Conservation (phyloP, 1,284 basidiomycete species). For the Baeospora myosura region DNA sequence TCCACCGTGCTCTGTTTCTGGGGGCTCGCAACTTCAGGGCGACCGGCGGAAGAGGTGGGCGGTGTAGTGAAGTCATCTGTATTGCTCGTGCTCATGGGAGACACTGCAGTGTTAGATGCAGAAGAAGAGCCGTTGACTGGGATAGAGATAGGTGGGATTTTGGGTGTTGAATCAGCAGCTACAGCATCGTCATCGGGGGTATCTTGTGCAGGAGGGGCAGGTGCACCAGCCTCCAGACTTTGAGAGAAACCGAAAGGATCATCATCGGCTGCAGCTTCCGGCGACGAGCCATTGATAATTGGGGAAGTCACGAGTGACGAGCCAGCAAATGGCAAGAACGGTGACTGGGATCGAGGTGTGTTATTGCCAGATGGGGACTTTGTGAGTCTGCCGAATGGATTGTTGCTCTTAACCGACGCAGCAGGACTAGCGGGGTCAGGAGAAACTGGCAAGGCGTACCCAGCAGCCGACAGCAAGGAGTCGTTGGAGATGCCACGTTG, state of each 20-base stretch:
- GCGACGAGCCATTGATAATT: conserved; percentile 2
- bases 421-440: conserved; percentile 42
- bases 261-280: conserved; percentile 16
- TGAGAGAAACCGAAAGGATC: conserved; percentile 60
- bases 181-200: conserved; percentile 11
- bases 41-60: conserved; percentile 35
- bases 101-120: conserved; percentile 19
- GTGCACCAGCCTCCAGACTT: conserved; percentile 24
- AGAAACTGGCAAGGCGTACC: conserved; percentile 62
- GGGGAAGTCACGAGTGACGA: conserved; percentile 21
- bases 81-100: conserved; percentile 31
- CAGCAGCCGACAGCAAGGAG: conserved; percentile 54
- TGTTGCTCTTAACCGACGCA: conserved; percentile 68
- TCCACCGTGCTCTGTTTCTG: conserved; percentile 23
- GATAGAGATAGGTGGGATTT: conserved; percentile 9
- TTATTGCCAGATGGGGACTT: too few species aligned
- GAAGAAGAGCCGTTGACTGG: conserved; percentile 2
- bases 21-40: conserved; percentile 13
- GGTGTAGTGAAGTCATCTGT: conserved; percentile 58
- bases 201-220: conserved; percentile 11
- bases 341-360: conserved; percentile 46
- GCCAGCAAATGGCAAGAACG: conserved; percentile 44
- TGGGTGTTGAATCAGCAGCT: conserved; percentile 12
- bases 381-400: conserved; percentile 84
- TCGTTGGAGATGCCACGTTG: conserved; percentile 33